These are phyloP conservation scores for Diaporthe batatas DNA, from an alignment of 2,329 filamentous ascomycete genomes.

Conservation along the genomic window DNA sequence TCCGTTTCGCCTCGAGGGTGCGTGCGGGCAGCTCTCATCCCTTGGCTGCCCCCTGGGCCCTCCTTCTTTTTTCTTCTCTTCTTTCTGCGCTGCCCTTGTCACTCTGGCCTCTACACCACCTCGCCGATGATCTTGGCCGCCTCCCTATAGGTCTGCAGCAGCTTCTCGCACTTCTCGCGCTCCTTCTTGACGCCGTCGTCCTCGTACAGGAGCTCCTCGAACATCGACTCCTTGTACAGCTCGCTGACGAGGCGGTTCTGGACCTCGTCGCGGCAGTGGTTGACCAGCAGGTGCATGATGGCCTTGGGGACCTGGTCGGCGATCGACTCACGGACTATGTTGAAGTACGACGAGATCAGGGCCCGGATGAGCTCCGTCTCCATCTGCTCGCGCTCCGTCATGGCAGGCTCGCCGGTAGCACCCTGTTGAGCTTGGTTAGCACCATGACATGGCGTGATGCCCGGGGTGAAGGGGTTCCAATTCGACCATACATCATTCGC, in stretches of 20 bases:
- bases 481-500: slow-evolving; percentile 33
- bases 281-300: slow-evolving; percentile 98
- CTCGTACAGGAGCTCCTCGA: slow-evolving; percentile 94
- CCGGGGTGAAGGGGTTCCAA: not conserved
- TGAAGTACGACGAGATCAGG: slow-evolving; percentile 98
- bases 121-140: slow-evolving; percentile 98
- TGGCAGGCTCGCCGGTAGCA: slow-evolving; percentile 80
- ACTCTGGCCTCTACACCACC: slow-evolving; percentile 71
- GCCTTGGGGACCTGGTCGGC: slow-evolving; percentile 99
- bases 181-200: slow-evolving; percentile 98
- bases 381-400: slow-evolving; percentile 95
- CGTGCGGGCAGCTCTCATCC: not conserved
- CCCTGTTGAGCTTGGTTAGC: slow-evolving; percentile 56
- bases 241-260: slow-evolving; percentile 97
- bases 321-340: slow-evolving; percentile 98
- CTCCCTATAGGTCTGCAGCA: slow-evolving; percentile 95
- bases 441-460: slow-evolving; percentile 18
- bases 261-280: slow-evolving; percentile 97
- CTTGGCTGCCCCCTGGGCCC: not conserved
- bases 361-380: slow-evolving; percentile 98
- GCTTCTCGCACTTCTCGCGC: slow-evolving; percentile 97
- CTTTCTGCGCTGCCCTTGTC: not conserved
- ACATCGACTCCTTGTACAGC: slow-evolving; percentile 91
- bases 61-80: too few relatives aligned
- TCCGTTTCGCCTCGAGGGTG: not conserved